Base-by-base conservation (phyloP, 305 asterid genomes). In the Fraxinus nigra region DNA sequence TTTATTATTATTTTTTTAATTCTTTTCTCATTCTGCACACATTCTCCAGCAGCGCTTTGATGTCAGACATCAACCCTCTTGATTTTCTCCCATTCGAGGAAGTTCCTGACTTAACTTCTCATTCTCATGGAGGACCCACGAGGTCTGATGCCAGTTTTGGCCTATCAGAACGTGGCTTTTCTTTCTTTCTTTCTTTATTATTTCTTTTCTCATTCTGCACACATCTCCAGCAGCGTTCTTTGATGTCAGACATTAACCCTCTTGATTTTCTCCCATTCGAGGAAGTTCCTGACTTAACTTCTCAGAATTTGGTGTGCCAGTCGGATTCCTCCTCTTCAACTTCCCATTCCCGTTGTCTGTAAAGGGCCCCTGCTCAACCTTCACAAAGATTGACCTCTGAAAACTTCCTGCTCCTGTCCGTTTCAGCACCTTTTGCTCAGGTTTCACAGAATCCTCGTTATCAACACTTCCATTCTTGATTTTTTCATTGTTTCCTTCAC, bases 401-500 rank as follows among this genome's bases (percentile, higher is more conserved):
- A 38, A 89, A 13, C 79, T 77, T 85, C 83, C 84, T 89, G 26
- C 14, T 37, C 78, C 75, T 86, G n/a, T 69, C 80, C 59, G 85
- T 46, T 83, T 85, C 92, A 30, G 85, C 4, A 51, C 82, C 24
- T 83, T 43, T 28, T 88, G 24, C 72, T 91, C 91, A 5, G 87
- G 35, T 86, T 88, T 88, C 37, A 48, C 78, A 7, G 89, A 75
- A n/a, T 84, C 87, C 63, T 83, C 90, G 81, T 83, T 81, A 40
- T 80, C 88, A 4, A 72, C 73, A 34, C 78, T 67, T 78, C 89
- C 93, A 10, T 89, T 87, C 78, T 85, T 88, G 87, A 83, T 9
- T 38, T 38, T 79, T 85, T 91, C 73, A 56, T 78, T 40, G 95
- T 91, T 84, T 93, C 99, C 86, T 92, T 86, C 33, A 93, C 89